Conservation (phyloP, 768 basidiomycete species). For the Psilocybe cyanescens region DNA sequence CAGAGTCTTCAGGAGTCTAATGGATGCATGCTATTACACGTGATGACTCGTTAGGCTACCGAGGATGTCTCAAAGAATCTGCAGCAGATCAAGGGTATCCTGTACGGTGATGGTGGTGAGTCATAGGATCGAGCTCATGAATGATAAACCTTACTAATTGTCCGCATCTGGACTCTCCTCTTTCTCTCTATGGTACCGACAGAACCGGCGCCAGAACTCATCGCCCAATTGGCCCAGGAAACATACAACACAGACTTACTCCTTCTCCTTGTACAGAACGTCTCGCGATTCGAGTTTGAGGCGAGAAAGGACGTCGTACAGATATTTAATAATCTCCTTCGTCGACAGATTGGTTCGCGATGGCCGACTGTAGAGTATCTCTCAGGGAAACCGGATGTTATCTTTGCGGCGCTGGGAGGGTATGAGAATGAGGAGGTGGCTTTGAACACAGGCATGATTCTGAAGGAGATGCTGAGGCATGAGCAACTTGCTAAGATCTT, state of each 20-base stretch:
- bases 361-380: slow-evolving; percentile 98
- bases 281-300: slow-evolving; percentile 93
- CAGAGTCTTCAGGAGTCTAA: neutral
- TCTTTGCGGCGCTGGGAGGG: slow-evolving; percentile 85
- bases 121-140: slow-evolving; percentile 4
- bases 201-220: slow-evolving; percentile 87
- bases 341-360: slow-evolving; percentile 90
- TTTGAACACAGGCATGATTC: slow-evolving; percentile 96
- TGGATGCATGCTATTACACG: slow-evolving; percentile 1
- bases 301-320: slow-evolving; percentile 85
- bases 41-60: slow-evolving; percentile 57
- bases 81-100: slow-evolving; percentile 85
- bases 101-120: slow-evolving; percentile 88
- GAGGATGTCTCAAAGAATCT: slow-evolving; percentile 91
- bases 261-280: slow-evolving; percentile 76
- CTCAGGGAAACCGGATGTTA: slow-evolving; percentile 68
- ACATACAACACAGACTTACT: slow-evolving; percentile 92
- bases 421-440: slow-evolving; percentile 97
- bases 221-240: slow-evolving; percentile 95
- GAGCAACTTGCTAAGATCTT: slow-evolving; percentile 90
- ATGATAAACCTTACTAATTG: neutral
- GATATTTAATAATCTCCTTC: slow-evolving; percentile 87
- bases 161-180: neutral
- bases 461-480: slow-evolving; percentile 95
- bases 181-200: slow-evolving; percentile 9